Evolutionary conservation across 305 asterid genomes (phyloP).

Genomic region (Fraxinus greggii): DNA sequence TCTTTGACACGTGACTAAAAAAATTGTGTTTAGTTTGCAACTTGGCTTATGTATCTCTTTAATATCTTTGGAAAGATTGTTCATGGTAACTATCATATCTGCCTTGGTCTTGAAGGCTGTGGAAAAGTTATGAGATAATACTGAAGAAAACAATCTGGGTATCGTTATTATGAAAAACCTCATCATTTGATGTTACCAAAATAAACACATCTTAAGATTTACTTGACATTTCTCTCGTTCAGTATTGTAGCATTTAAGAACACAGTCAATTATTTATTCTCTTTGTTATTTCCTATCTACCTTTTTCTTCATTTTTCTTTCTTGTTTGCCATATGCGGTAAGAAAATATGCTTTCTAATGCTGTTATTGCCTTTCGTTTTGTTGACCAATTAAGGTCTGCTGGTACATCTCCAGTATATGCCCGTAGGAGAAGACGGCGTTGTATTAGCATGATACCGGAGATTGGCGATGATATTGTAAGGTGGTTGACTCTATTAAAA

Average conservation of each 20-base stretch:
- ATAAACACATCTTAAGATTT: conserved; percentile 1
- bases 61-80: not conserved
- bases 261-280: conserved; percentile 7
- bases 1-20: not conserved
- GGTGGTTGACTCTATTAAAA: conserved; percentile 46
- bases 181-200: conserved; percentile 1
- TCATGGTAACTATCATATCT: conserved; percentile 6
- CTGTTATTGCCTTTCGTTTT: conserved; percentile 18
- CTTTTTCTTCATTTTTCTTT: conserved; percentile 1
- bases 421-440: conserved; percentile 75
- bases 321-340: not conserved
- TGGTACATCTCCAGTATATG: conserved; percentile 77
- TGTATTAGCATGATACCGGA: conserved; percentile 84
- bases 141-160: not conserved
- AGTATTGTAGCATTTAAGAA: not conserved
- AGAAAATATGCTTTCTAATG: conserved; percentile 1
- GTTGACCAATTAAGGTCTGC: conserved; percentile 53
- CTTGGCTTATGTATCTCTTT: not conserved
- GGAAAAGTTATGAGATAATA: not conserved
- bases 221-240: not conserved
- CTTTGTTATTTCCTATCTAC: conserved; percentile 18
- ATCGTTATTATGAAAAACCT: not conserved
- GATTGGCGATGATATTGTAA: conserved; percentile 89
- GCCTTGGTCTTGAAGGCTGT: conserved; percentile 9
- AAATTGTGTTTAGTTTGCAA: not conserved